Evolutionary conservation across 2,329 filamentous ascomycete species (phyloP), one percentile per base, ranked within the genome.

Genomic region (Hymenoscyphus salicellus): DNA sequence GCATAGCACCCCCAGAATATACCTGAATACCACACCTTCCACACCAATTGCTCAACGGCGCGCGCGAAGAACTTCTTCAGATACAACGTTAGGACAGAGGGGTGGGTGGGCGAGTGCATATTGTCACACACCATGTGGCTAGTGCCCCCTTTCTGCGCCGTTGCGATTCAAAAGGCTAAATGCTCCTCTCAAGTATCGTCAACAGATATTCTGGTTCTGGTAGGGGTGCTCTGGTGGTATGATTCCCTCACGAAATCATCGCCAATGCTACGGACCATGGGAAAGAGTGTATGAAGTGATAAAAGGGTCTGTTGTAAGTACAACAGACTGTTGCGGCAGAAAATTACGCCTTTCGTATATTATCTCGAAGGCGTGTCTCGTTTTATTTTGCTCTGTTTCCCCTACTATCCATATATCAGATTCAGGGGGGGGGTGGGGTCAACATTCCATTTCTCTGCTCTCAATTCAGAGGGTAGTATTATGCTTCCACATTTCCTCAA

Each of bases 91-190:
- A 14, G 46, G 14, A 52, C 10, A 26, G 46, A 52, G 20, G 46
- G 46, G 46, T 26, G 46, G 46, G 46, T 26, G 46, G 46, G 23
- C 46, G 46, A 52, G 20, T 52, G 46, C 46, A 52, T 52, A 52
- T 52, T 26, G 20, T 52, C 11, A 26, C 10, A 52, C 46, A 23
- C 46, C 46, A 52, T 52, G 46, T 38, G 36, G 36, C 36, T 38
- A 52, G 46, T 23, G 46, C 46, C 23, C 20, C 11, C 20, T 8
- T 52, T 52, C 20, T 52, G 46, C 10, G 23, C 20, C 46, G 20
- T 14, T 52, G 20, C 46, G 20, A 49, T 38, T 5, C 36, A 38
- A 38, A 38, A 38, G 36, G 36, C 11, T 10, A 49, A 23, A 49
- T 23, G 3, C n/a, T 23, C 20, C 10, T 26, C 8, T 26, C 10